Evolutionary conservation across 2,329 filamentous ascomycete species (phyloP), one percentile per base, ranked within the genome.

Genomic region (Madurella fahalii): DNA sequence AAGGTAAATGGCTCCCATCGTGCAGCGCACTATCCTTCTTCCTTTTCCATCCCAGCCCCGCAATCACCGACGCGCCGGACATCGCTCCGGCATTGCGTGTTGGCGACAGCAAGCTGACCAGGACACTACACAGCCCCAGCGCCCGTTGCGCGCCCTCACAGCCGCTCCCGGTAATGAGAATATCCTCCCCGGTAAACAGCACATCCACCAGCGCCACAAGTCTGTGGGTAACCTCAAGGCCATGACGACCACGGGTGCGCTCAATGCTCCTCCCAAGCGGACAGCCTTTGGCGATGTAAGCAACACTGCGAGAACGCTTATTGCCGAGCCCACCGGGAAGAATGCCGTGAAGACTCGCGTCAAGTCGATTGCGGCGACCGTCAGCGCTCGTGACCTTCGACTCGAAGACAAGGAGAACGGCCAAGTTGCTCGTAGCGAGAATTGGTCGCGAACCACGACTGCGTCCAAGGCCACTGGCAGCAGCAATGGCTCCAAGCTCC

Each of bases 241-340:
- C 81, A 56, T 59, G 56, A 42, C 50, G 25, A 68, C 78, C 57
- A 74, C 78, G 58, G 78, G 76, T 47, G 78, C 76, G 40, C 71
- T 85, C 60, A 89, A 86, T 70, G 78, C 79, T 51, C 78, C 82
- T 54, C 77, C 85, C 52, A 94, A 92, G 75, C 85, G 91, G 62
- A 84, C 85, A 58, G 89, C 84, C 12, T 91, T 95, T 71, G 88
- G 83, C 47, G 91, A 95, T 68, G 81, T 94, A 58, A 94, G 88
- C 76, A 93, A 92, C 66, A 84, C 79, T 44, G 67, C 77, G 40
- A 73, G 74, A 58, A 68, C 69, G 44, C 52, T 61, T 31, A 41
- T 58, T 34, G 52, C 56, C 18, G 56, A 73, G 47, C 62, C 70
- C 31, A 65, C 58, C 9, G 52, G 52, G 52, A 77, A 77, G 64